Base-by-base conservation (phyloP, 495 filamentous ascomycete genomes). In the Apiosordaria backusii region DNA sequence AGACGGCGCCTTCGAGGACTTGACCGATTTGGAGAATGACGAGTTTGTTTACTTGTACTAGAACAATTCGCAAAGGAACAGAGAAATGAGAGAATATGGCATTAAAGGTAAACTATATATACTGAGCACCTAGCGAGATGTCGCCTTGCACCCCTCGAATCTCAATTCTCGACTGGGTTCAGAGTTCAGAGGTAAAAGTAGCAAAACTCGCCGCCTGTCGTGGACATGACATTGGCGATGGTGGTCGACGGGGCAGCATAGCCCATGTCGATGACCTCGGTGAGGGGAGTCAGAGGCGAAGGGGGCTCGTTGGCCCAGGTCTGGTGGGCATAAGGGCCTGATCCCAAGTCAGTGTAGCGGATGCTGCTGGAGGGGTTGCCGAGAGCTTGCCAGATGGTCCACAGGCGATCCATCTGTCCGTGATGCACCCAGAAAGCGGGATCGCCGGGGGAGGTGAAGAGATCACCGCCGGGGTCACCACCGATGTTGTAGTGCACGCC, bases 371-470 rank as follows among this genome's bases (percentile, higher is more conserved):
- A 27, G 24, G 4, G 15, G 7, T 15, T 4, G 18, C 69, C 64
- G 26, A 71, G 66, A 5, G 69, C 69, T 29, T 68, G 69, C 89
- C 89, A 91, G 21, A 85, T 83, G 78, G 85, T 84, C 82, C 84
- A 92, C 13, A 86, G 60, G 9, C 85, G 83, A 74, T 91, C 89
- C 63, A 92, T 81, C 81, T 84, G 82, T 18, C 77, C 82, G 72
- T 91, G 89, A 72, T 92, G 89, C 13, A 86, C 77, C 70, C 77
- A 92, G 76, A 92, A 92, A 1, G 79, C 82, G 13, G 88, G 88
- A 63, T 91, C 89, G 7, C 85, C 85, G 9, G 88, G 85, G 18
- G 82, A 86, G 4, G 76, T 78, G 68, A 80, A 89, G 22, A 87
- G 71, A 73, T 90, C 88, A 18, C 74, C 71, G 3, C 82, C 83